Percentiles rank a stretch among this genome's conserved stretches.
phyloP scores from a whole-genome alignment of 768 basidiomycete species.

The Pleurotus ostreatus region DNA sequence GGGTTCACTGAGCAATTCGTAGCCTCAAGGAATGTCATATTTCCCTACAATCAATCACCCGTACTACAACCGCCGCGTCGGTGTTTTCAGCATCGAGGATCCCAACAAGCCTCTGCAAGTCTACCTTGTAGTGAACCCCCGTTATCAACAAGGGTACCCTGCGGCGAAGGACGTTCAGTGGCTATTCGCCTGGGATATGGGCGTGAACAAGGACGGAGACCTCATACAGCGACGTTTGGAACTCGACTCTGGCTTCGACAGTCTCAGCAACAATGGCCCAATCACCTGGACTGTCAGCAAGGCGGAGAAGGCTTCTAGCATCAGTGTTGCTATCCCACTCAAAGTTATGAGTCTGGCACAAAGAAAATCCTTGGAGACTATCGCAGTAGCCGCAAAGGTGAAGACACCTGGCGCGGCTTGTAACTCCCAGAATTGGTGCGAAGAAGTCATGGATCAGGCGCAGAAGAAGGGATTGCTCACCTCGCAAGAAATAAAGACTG shows the following conservation, averaged over 20 bases:
- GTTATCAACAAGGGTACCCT: background rate
- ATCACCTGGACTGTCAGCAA: background rate
- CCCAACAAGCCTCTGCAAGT: conserved; percentile 11
- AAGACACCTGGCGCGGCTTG: background rate
- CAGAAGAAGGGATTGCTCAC: background rate
- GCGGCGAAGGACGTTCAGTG: background rate
- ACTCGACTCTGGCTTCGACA: background rate
- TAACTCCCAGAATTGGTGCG: background rate
- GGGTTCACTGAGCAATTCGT: too few relatives aligned
- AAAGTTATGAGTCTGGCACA: background rate
- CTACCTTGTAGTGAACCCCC: background rate
- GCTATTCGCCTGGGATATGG: background rate
- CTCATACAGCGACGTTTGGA: background rate
- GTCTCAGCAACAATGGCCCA: background rate
- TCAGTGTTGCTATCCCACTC: background rate
- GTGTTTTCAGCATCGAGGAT: background rate
- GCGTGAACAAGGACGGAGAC: background rate
- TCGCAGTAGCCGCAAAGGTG: background rate
- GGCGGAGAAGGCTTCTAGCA: background rate
- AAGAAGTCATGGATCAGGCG: background rate
- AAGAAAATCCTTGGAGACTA: background rate
- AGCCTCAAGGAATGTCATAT: too few relatives aligned
- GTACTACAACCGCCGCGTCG: too few relatives aligned
- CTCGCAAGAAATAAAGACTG: background rate
- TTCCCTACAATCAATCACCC: too few relatives aligned